A percentile compares a stretch with the other conserved stretches of the same genome.
phyloP scores from a whole-genome alignment of 75 land plant species.

The Chamaecyparis obtusa region DNA sequence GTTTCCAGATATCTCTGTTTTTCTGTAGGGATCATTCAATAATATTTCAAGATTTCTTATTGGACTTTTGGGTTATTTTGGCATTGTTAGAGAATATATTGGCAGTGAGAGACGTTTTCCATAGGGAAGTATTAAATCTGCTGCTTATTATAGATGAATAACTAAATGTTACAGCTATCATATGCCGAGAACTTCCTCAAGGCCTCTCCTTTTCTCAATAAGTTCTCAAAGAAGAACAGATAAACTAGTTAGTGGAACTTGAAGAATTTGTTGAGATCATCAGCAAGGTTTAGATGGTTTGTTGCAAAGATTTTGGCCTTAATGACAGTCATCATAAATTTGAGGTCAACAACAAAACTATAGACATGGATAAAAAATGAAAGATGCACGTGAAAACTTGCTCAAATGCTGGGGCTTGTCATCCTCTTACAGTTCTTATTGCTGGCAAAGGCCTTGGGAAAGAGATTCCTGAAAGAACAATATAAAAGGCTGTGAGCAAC shows the following conservation, averaged over 20 bases:
- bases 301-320: neutral
- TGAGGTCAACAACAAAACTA: neutral
- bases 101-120: neutral
- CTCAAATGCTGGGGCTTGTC: neutral
- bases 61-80: neutral
- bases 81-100: neutral
- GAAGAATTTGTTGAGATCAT: neutral
- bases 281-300: neutral
- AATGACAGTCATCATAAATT: neutral
- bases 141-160: neutral
- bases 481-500: neutral
- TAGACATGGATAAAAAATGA: neutral
- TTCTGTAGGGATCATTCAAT: neutral
- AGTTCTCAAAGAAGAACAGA: neutral
- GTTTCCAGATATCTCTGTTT: neutral
- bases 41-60: neutral
- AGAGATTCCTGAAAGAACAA: neutral
- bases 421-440: neutral
- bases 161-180: neutral
- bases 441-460: neutral
- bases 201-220: neutral
- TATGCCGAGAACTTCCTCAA: neutral
- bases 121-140: neutral
- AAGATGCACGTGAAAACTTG: neutral
- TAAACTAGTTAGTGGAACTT: neutral